These are phyloP conservation scores for Xylona heveae DNA, from an alignment of 495 filamentous ascomycete genomes.

Conservation along the genomic window DNA sequence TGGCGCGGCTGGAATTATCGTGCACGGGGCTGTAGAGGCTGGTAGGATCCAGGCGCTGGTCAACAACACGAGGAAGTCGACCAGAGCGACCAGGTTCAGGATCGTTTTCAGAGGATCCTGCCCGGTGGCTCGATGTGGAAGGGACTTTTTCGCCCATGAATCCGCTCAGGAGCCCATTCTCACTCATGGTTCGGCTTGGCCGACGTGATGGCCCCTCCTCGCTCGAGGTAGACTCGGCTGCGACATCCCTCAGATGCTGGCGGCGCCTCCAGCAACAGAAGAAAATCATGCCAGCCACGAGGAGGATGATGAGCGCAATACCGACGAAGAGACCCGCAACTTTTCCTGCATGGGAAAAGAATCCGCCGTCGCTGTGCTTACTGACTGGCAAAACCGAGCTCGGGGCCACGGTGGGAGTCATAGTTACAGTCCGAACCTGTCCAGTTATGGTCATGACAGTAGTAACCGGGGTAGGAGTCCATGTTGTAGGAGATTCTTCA, in stretches of 20 bases:
- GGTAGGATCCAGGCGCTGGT: slow-evolving; percentile 20
- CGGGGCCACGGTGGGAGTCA: slow-evolving; percentile 17
- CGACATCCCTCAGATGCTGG: slow-evolving; percentile 7
- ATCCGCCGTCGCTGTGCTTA: slow-evolving; percentile 8
- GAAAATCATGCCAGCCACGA: slow-evolving; percentile 19
- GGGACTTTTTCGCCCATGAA: not conserved
- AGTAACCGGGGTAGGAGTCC: slow-evolving; percentile 21
- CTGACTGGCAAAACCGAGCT: slow-evolving; percentile 13
- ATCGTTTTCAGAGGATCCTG: slow-evolving; percentile 1
- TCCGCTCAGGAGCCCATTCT: slow-evolving; percentile 3
- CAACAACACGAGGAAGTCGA: slow-evolving; percentile 9
- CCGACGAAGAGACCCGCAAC: slow-evolving; percentile 28
- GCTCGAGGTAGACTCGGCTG: slow-evolving; percentile 14
- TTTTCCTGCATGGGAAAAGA: slow-evolving; percentile 23
- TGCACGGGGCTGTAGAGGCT: slow-evolving; percentile 20
- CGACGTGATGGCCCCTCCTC: slow-evolving; percentile 14
- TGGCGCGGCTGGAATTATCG: slow-evolving; percentile 25
- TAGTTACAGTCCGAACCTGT: slow-evolving; percentile 28
- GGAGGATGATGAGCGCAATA: slow-evolving; percentile 12
- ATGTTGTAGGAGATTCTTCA: slow-evolving; percentile 8
- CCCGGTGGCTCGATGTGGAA: not conserved
- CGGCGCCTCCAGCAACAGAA: slow-evolving; percentile 23
- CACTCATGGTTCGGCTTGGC: slow-evolving; percentile 14
- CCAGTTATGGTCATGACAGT: slow-evolving; percentile 26
- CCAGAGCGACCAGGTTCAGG: not conserved